These are phyloP conservation scores for Chrysoporthe deuterocubensis DNA, from an alignment of 2,329 filamentous ascomycete genomes.

Conservation along the genomic window DNA sequence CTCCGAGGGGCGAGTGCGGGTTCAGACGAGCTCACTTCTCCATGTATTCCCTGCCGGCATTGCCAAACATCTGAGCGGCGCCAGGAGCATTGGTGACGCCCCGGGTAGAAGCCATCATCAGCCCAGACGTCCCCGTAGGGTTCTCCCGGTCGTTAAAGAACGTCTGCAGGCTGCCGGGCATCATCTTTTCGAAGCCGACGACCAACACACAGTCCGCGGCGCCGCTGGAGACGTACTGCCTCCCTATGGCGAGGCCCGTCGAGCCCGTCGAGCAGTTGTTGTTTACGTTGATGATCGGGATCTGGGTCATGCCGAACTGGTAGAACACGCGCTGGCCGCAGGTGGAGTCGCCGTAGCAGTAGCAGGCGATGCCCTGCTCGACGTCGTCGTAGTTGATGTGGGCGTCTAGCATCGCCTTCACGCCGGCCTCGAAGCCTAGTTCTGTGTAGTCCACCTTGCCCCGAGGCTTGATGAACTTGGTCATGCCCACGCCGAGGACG, in stretches of 20 bases:
- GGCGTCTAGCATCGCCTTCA: constrained; percentile 84
- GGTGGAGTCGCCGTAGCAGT: constrained; percentile 95
- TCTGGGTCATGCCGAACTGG: constrained; percentile 96
- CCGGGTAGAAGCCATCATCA: constrained; percentile 83
- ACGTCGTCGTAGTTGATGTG: constrained; percentile 97
- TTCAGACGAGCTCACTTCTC: constrained; percentile 68
- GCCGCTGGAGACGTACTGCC: constrained; percentile 78
- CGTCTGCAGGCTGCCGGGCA: constrained; percentile 79
- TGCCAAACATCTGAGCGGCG: constrained; percentile 93
- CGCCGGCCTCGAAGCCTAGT: constrained; percentile 87
- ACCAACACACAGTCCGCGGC: constrained; percentile 88
- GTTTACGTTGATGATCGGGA: constrained; percentile 97
- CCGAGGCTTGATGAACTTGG: constrained; percentile 97
- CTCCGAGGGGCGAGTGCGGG: constrained; percentile 27
- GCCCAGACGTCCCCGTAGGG: constrained; percentile 71
- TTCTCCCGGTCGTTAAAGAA: constrained; percentile 86
- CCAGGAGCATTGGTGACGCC: constrained; percentile 82
- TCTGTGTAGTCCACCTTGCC: constrained; percentile 95
- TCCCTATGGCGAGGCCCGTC: constrained; percentile 83
- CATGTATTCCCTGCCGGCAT: constrained; percentile 92
- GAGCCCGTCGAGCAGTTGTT: constrained; percentile 98
- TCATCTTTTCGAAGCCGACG: constrained; percentile 98
- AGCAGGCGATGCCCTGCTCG: constrained; percentile 94
- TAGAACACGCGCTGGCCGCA: constrained; percentile 97
- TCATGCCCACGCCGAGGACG: constrained; percentile 97